Evolutionary conservation across 495 filamentous ascomycete species (phyloP), one percentile per base, ranked within the genome.

Genomic region (Viridothelium virens): DNA sequence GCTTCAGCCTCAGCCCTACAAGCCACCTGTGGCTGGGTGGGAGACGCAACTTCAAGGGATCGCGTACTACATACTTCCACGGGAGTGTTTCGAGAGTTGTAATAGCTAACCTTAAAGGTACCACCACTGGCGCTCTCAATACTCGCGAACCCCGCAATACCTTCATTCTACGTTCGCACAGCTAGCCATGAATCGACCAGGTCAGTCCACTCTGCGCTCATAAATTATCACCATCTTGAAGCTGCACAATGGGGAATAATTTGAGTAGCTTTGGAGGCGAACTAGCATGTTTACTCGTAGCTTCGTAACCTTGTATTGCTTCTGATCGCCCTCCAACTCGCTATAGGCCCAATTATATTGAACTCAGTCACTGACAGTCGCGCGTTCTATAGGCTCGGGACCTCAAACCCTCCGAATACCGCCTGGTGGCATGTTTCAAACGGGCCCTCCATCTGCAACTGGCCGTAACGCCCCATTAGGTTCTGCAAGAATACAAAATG

Each of bases 401-500:
- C 87, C 85, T 69, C 88, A 88, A 78, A 79, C 85, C 74, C 74
- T 90, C 66, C 83, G 88, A 79, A 83, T 84, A 75, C 86, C 90
- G 79, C 85, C 86, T 66, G 85, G 83, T 68, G 41, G 39, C 50
- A 47, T 66, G 47, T 90, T 89, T 78, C 83, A 85, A 70, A 79
- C 81, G 70, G 88, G 87, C 78, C 85, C 81, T 76, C 79, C 86
- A 75, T 81, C 85, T 69, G 82, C 87, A 68, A 83, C 83, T 70
- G 83, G 87, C 77, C 83, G 80, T 72, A 73, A 77, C 39, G 1
- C 48, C 64, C 77, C 79, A 56, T 67, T 84, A 69, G 82, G 83
- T 25, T 84, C 89, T n/a, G 81, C 77, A 75, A 85, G 88, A 74
- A 79, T 92, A 83, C 87, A 86, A 70, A 89, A 89, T 69, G 87